These are phyloP conservation scores for Backusella liffmaniae DNA, from an alignment of 192 early-diverging fungal species.

Conservation along the genomic window DNA sequence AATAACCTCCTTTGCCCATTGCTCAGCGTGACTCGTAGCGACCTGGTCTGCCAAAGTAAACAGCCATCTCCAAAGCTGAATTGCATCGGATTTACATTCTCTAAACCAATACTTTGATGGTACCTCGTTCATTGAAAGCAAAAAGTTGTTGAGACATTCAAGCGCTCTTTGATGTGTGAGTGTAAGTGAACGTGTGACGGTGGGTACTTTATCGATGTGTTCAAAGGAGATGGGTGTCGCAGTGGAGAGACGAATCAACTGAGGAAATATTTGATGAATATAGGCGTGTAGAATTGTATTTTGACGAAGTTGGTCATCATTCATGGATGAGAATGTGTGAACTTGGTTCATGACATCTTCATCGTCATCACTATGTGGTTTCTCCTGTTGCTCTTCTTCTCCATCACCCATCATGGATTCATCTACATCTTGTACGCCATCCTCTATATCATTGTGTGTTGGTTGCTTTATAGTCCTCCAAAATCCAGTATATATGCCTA, in stretches of 20 bases:
- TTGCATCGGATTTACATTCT: conserved; percentile 41
- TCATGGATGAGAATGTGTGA: conserved; percentile 32
- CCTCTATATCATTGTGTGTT: conserved; percentile 30
- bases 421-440: conserved; percentile 43
- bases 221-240: conserved; percentile 52
- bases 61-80: conserved; percentile 57
- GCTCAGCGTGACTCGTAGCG: conserved; percentile 21
- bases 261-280: conserved; percentile 47
- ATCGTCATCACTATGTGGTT: conserved; percentile 17
- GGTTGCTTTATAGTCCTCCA: background rate
- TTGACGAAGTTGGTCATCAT: conserved; percentile 25
- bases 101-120: conserved; percentile 66
- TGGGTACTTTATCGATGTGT: conserved; percentile 30
- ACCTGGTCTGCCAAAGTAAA: conserved; percentile 39
- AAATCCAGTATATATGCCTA: background rate
- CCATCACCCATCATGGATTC: conserved; percentile 45
- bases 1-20: conserved; percentile 26
- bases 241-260: conserved; percentile 47
- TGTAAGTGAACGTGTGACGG: conserved; percentile 51
- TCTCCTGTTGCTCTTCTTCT: conserved; percentile 36
- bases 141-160: conserved; percentile 74
- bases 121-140: conserved; percentile 68
- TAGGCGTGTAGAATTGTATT: conserved; percentile 49
- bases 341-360: conserved; percentile 20
- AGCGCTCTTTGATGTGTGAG: conserved; percentile 64